Evolutionary conservation across 1,284 basidiomycete species (phyloP).

Genomic region (Irpex lacteus): DNA sequence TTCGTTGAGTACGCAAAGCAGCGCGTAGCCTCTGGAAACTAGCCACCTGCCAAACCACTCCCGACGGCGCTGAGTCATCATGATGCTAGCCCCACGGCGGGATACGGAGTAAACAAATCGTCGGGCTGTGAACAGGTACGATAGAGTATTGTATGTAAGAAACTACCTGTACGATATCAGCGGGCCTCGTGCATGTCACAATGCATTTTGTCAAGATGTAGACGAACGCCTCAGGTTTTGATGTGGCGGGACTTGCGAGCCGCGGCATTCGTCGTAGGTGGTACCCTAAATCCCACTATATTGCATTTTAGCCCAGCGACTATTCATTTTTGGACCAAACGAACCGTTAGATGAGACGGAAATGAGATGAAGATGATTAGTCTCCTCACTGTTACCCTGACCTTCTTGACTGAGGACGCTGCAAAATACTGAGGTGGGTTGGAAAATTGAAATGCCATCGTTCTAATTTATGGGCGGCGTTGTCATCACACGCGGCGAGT

Average conservation of each 20-base stretch:
- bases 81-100: neutral
- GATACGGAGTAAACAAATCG: neutral
- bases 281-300: neutral
- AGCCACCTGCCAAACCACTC: neutral
- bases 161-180: neutral
- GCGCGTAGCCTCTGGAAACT: conserved; percentile 19
- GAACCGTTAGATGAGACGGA: neutral
- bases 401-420: neutral
- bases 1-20: conserved; percentile 74
- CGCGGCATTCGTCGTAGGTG: neutral
- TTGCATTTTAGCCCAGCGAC: neutral
- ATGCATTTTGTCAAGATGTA: neutral
- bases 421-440: neutral
- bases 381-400: neutral
- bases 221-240: neutral
- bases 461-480: neutral
- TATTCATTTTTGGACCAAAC: neutral
- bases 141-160: neutral
- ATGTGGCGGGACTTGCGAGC: neutral
- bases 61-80: neutral
- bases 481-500: neutral
- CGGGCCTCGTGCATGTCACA: neutral
- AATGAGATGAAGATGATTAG: neutral
- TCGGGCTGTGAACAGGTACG: neutral
- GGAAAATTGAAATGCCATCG: neutral